Conservation (phyloP, 352 stramenopile species). For the Pelagophyceae sp. region DNA sequence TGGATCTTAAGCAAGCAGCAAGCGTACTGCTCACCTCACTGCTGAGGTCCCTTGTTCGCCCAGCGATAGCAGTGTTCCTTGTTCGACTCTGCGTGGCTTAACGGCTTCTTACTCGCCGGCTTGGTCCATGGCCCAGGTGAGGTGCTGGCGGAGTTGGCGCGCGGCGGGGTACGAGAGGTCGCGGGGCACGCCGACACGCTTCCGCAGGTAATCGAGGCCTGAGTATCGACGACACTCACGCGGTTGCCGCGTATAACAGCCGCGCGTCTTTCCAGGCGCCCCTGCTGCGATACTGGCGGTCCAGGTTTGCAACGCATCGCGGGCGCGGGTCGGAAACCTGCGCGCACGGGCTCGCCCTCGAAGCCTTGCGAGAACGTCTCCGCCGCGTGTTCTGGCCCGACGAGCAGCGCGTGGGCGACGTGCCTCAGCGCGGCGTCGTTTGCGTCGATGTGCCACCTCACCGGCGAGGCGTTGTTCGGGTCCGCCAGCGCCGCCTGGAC, state of each 20-base stretch:
- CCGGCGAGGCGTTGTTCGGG: constrained; percentile 25
- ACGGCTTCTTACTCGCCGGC: no score
- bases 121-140: constrained; percentile 3
- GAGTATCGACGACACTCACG: no score
- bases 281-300: no score
- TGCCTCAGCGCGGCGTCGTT: constrained; percentile 25
- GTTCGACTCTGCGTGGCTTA: no score
- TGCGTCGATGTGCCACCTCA: constrained; percentile 6
- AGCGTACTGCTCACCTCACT: no score
- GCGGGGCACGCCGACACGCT: constrained; percentile 14
- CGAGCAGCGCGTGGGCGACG: not conserved
- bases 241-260: no score
- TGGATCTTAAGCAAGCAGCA: no score
- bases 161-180: constrained; percentile 3
- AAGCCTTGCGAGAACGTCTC: not conserved
- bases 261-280: no score
- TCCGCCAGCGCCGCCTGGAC: constrained; percentile 25
- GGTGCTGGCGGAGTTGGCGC: constrained; percentile 8
- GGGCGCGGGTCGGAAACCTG: no score
- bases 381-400: not conserved
- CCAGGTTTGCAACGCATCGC: no score
- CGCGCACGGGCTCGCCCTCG: not conserved
- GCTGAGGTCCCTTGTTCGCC: no score
- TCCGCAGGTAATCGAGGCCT: constrained; percentile 10
- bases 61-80: no score